Evolutionary conservation across 768 basidiomycete species (phyloP).

Genomic region (Mycena rosella): DNA sequence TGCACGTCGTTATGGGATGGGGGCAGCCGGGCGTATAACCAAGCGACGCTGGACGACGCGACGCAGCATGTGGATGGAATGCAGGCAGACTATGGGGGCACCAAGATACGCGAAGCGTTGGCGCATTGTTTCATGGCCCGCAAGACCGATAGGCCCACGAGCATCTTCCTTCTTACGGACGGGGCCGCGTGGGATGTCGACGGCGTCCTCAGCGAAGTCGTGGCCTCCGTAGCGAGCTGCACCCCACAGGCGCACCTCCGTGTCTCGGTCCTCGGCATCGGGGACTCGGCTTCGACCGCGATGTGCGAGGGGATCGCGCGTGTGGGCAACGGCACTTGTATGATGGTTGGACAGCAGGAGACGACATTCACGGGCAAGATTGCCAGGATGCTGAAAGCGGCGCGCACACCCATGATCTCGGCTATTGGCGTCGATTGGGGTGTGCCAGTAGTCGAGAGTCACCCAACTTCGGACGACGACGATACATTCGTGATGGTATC

Average conservation of each 20-base stretch:
- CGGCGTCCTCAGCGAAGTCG: slow-evolving; percentile 22
- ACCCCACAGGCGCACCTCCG: slow-evolving; percentile 47
- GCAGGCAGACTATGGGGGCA: slow-evolving; percentile 55
- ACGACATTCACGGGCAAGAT: slow-evolving; percentile 53
- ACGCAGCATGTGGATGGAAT: slow-evolving; percentile 45
- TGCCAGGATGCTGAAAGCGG: slow-evolving; percentile 55
- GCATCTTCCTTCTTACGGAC: slow-evolving; percentile 62
- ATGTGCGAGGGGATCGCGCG: slow-evolving; percentile 64
- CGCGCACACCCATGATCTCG: slow-evolving; percentile 50
- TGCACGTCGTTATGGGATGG: slow-evolving; percentile 47
- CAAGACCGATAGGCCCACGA: slow-evolving; percentile 47
- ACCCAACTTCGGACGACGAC: slow-evolving; percentile 1
- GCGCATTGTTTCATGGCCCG: slow-evolving; percentile 45
- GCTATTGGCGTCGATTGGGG: slow-evolving; percentile 55
- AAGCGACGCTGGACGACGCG: slow-evolving; percentile 43
- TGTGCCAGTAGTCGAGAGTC: not conserved
- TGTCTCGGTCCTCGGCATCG: slow-evolving; percentile 62
- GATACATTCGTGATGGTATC: slow-evolving; percentile 27
- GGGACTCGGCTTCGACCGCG: slow-evolving; percentile 52
- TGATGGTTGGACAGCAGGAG: slow-evolving; percentile 53
- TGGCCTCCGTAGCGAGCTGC: slow-evolving; percentile 40
- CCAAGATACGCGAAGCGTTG: slow-evolving; percentile 53
- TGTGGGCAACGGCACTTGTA: slow-evolving; percentile 53
- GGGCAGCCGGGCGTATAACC: slow-evolving; percentile 41
- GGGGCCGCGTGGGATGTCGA: slow-evolving; percentile 45